Conservation (phyloP, 768 basidiomycete genomes). For the Kwoniella sp. region DNA sequence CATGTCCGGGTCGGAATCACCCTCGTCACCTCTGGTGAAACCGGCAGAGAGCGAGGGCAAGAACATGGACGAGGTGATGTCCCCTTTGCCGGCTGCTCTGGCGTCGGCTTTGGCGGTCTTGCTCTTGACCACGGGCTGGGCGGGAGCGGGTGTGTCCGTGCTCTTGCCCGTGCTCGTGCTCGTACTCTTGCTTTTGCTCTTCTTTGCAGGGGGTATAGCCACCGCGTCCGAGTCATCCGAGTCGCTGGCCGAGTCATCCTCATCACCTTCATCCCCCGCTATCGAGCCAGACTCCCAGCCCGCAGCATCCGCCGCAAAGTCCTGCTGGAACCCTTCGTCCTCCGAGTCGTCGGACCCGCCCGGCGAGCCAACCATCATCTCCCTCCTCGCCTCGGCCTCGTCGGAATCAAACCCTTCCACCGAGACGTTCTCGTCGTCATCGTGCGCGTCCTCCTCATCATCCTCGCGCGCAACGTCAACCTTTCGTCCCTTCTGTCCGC, state of each 20-base stretch:
- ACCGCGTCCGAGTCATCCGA: conserved; percentile 20
- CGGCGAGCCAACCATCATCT: conserved; percentile 50
- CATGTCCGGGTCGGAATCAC: conserved; percentile 63
- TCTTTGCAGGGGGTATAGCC: conserved; percentile 4
- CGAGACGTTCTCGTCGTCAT: conserved; percentile 9
- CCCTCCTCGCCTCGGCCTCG: conserved; percentile 17
- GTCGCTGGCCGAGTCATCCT: conserved; percentile 15
- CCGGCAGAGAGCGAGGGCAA: conserved; percentile 84
- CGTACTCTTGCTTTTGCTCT: too few relatives aligned
- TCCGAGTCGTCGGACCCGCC: conserved; percentile 43
- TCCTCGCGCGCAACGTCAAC: background rate
- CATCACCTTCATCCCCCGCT: conserved; percentile 26
- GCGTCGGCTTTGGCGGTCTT: background rate
- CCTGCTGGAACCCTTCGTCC: conserved; percentile 25
- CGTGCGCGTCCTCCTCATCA: conserved; percentile 16
- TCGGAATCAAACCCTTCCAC: conserved; percentile 21
- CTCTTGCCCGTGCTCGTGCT: background rate
- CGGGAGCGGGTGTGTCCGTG: background rate
- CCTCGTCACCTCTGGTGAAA: conserved; percentile 72
- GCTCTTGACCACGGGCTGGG: background rate
- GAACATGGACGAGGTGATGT: conserved; percentile 61
- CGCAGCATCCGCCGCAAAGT: conserved; percentile 31
- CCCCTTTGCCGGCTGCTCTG: conserved; percentile 21
- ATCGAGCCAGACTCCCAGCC: conserved; percentile 55
- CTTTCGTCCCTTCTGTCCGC: background rate